Evolutionary conservation across 306 rosid genomes (phyloP), one percentile per base, ranked within the genome.

Genomic region (Corylus americana): DNA sequence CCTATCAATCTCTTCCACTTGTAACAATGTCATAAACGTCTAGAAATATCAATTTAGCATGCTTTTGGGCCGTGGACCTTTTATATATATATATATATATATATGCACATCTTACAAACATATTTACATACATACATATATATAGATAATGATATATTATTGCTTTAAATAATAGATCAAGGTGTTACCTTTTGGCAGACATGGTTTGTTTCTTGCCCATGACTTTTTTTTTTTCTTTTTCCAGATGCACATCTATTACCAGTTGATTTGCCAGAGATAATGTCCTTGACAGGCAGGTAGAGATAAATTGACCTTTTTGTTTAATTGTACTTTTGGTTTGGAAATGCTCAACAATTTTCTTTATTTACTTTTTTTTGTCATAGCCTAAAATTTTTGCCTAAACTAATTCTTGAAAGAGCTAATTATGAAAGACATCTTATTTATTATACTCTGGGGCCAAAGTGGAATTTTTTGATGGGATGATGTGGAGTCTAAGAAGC

Each of bases 231-330:
- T 63, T 2, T 42, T 25, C 37, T 72, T 70, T 83, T 77, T 84
- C 66, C 91, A 94, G 98, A 91, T 81, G 97, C 95, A 44, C 98
- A 94, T 84, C 86, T 94, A 64, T 75, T 94, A 69, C 95, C 98
- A 44, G 91, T 92, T 54, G 95, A 94, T 71, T 86, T 94, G 86
- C 97, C 97, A 14, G 98, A 92, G 86, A 86, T 87, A 58, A 37
- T 82, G 54, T 86, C 97, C 47, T 75, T 84, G 86, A 89, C 94
- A 11, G 88, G 90, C 83, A 91, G 98, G 98, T 94, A 91, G 66
- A 70, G 77, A 90, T 55, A 75, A 68, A 70, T 55, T 55, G 25
- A 47, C 73, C n/a, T 64, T 70, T 82, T 22, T 29, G 25, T 20
- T 48, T 45, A 4, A 44, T 53, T 58, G 14, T 37, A 11, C 68